Evolutionary conservation across 805 yeast species (phyloP), one percentile per base, ranked within the genome.

Genomic region (Starmerella scarabaei): DNA sequence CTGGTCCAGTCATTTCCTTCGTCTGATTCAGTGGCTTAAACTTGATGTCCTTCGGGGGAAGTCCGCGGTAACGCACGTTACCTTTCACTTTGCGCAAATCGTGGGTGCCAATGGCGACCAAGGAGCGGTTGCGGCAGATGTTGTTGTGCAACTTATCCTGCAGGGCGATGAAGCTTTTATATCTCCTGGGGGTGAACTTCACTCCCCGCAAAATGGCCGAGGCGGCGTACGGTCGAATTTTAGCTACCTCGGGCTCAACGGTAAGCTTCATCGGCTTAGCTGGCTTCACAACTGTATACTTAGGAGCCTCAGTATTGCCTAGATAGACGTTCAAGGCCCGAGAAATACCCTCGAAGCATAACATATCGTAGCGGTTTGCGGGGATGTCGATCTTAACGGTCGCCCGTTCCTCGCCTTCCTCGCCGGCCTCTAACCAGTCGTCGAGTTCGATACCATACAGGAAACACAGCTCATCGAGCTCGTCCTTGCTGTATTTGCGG

Each of bases 91-190:
- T 73, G 60, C 83, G 93, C 47, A 79, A 69, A 62, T 91, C 97
- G 58, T 91, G 99, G 39, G 99, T 91, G 55, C 99, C 99, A 71
- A 88, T 85, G 37, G 98, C 97, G 41, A 91, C 98, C 53, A 91
- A 72, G 26, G 94, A 79, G 72, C 99, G 82, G 64, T 88, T 82
- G 69, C 99, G 88, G 64, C 98, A 88, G 56, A 91, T 67, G 61
- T 91, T 91, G 47, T 93, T 68, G 66, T 91, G 99, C 51, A 91
- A 70, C 63, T 91, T 91, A 62, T 91, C 99, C 65, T 91, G 99
- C 54, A 91, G 68, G 21, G 94, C 80, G 55, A 91, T 88, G 69
- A 91, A 91, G 4, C 97, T 86, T 44, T 85, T 93, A 60, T 93
- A 91, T 14, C 81, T 68, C 62, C 93, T 75, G 57, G 78, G 79